phyloP scores from a whole-genome alignment of 2,329 filamentous ascomycete genomes.

The Fusarium pseudonygamai region DNA sequence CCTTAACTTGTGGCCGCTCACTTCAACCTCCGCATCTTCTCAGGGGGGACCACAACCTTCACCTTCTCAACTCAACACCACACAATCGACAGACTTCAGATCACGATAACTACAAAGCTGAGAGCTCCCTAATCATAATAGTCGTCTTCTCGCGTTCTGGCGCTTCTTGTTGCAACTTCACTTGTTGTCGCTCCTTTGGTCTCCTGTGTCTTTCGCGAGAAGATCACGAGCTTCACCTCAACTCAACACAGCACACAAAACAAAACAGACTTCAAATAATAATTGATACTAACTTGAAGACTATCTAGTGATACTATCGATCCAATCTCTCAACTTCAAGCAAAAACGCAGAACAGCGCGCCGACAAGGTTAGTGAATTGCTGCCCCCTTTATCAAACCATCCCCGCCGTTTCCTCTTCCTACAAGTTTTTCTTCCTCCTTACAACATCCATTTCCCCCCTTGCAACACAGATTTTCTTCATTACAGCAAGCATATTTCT shows the following conservation, averaged over 20 bases:
- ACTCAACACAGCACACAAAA: not conserved
- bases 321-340: not conserved
- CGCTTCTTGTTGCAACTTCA: not conserved
- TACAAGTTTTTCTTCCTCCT: not conserved
- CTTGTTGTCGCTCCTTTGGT: not conserved
- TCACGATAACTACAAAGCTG: not conserved
- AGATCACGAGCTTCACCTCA: constrained; percentile 1
- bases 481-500: not conserved
- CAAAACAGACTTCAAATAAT: not conserved
- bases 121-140: accelerated
- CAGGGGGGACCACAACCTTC: not conserved
- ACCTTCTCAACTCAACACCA: not conserved
- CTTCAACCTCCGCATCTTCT: not conserved
- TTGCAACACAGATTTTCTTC: not conserved
- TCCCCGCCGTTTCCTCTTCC: not conserved
- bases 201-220: not conserved
- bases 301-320: not conserved
- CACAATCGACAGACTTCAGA: not conserved
- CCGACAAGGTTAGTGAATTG: constrained; percentile 12
- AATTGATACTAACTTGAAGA: not conserved
- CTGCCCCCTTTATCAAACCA: not conserved
- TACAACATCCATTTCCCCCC: not conserved
- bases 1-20: not conserved
- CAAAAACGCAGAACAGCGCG: not conserved
- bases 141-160: not conserved